Evolutionary conservation across 83 land plant species (phyloP), one percentile per base, ranked within the genome.

Genomic region (Picea engelmannii): DNA sequence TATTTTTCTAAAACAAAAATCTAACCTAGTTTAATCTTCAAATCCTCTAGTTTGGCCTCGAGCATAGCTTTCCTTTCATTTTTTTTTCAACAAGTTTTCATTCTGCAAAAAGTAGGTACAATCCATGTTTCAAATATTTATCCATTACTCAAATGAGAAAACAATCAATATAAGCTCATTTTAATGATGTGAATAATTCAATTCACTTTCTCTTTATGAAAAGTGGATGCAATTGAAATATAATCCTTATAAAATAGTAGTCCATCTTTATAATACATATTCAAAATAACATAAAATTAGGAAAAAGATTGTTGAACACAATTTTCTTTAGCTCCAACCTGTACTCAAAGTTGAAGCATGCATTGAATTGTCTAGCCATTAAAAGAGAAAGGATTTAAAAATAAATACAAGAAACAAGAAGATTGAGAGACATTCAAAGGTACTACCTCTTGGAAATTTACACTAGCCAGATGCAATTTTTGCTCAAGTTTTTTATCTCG

Each of bases 401-500:
- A 31, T 23, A 13, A 44, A 80, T 9, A 66, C 69, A 65, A 5
- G 27, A 25, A 73, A 38, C 35, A 31, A 31, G 15, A 60, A 3
- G 83, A 20, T 65, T 20, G 67, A 65, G 24, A 23, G 9, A 65
- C 24, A 61, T 6, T 15, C n/a, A 11, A 58, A 52, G 78, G 49
- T 38, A 91, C 91, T 91, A 89, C 86, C 63, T 89, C 84, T 35
- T 78, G 81, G 11, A 76, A 31, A 31, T 31, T 31, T 31, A 31
- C 35, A 31, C 35, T 31, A 31, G 35, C 35, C 35, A 70, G 17
- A 24, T 64, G 49, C 67, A 87, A 76, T 12, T 84, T 62, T 35
- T 86, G 44, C 75, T 90, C 88, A 64, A 92, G 84, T 70, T 90
- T 85, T 40, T 80, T 80, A 3, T 85, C 21, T 0, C 65, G 84